phyloP scores from a whole-genome alignment of 2,329 filamentous ascomycete species.

The Aspergillus luchuensis region DNA sequence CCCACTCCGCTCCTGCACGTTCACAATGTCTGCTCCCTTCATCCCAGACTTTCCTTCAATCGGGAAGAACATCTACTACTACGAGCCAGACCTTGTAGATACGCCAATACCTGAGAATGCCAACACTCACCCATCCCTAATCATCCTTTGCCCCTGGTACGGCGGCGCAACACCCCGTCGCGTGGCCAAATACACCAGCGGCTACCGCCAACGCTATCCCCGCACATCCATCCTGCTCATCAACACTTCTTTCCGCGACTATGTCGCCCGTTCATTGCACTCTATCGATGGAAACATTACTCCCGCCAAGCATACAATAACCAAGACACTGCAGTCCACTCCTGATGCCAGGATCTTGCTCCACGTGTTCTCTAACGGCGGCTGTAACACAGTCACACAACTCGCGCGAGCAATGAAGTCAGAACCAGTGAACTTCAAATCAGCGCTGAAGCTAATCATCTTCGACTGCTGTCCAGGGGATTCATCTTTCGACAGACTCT shows the following conservation, averaged over 20 bases:
- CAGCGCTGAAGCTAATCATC: constrained; percentile 4
- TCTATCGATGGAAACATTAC: constrained; percentile 6
- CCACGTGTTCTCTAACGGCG: constrained; percentile 21
- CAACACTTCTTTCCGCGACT: constrained; percentile 12
- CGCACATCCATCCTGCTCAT: constrained; percentile 15
- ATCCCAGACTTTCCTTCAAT: background rate
- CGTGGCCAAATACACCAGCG: constrained; percentile 16
- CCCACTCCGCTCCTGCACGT: too few species aligned
- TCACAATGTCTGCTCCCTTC: background rate
- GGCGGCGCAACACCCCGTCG: constrained; percentile 16
- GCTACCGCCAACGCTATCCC: constrained; percentile 11
- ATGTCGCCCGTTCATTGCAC: background rate
- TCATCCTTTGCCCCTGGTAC: constrained; percentile 18
- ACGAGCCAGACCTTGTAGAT: background rate
- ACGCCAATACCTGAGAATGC: too few species aligned
- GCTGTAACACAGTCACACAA: constrained; percentile 14
- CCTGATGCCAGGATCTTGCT: constrained; percentile 7
- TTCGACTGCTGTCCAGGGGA: constrained; percentile 21
- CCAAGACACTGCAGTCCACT: background rate
- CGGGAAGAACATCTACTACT: constrained; percentile 4
- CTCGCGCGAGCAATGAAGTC: constrained; percentile 7
- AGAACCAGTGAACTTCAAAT: background rate
- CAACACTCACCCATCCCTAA: background rate
- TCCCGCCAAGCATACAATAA: constrained; percentile 10
- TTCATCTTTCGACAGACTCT: constrained; percentile 11